Evolutionary conservation across 768 basidiomycete species (phyloP), one percentile per base, ranked within the genome.

Genomic region (Chalciporus sphaerocephalus): DNA sequence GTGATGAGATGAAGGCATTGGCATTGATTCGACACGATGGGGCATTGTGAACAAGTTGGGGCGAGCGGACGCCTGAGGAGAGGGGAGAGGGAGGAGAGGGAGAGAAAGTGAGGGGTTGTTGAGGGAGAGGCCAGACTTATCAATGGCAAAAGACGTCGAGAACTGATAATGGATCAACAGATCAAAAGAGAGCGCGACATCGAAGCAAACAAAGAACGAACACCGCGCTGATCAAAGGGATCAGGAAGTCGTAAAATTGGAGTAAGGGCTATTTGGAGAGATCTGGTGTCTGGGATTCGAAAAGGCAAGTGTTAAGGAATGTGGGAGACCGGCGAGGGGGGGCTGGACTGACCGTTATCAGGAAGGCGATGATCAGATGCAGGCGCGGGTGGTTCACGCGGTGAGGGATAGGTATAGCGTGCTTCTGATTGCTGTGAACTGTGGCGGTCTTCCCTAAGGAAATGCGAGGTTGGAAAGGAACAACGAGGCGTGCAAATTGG

Each of bases 11-110:
- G 67, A 54, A 50, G 62, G 53, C 50, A 65, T 55, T 18, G 60
- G 44, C 37, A 66, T 54, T 37, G 70, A 54, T 46, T 74, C 72
- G 48, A 80, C 74, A 23, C 78, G 73, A 57, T 74, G 75, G 37
- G 79, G 77, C 78, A 79, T 80, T 48, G 67, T 53, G 15, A 51
- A 33, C 23, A 49, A 38, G 38, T 32, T 15, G 15, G 51, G 51
- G 46, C 48, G 55, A 30, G 52, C 23, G 11, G 36, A 39, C 17
- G 48, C 34, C 15, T 54, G 52, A 51, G 23, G 30, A 39, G 47
- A 33, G 30, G 56, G 50, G 45, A 47, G 48, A 50, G 50, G 37
- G 17, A 12, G 56, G 40, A 51, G 48, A 41, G 56, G 41, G 34
- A 55, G 40, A 28, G 52, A 47, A 15, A 53, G 46, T 38, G 61